Evolutionary conservation across 306 rosid genomes (phyloP), one percentile per base, ranked within the genome.

Genomic region (Pyrus communis): DNA sequence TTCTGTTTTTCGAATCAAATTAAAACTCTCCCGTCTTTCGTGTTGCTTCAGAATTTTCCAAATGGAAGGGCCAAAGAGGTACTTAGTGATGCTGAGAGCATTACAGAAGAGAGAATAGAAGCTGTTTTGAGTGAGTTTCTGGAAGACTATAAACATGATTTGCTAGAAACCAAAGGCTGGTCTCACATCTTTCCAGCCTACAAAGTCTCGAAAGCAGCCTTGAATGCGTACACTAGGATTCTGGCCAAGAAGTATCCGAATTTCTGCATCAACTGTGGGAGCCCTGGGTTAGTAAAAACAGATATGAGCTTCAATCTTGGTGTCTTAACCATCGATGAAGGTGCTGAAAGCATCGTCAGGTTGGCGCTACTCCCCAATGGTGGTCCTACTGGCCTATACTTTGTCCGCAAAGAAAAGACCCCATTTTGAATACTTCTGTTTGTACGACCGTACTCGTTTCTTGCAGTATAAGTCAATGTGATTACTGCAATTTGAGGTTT

Each of bases 361-460:
- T 72, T 86, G 76, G 90, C 87, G 1, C 42, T 84, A 79, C 66
- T 82, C 12, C 85, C 82, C 0, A 43, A 77, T 40, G 46, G 69
- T 40, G 77, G 73, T 62, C 89, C 86, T 38, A 83, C 90, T 28
- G 88, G 93, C 66, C 86, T 68, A 77, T 81, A 43, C 64, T 84
- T 82, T n/a, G 33, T 49, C 59, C 4, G 69, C 22, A 49, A 18
- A 57, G 81, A 85, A 79, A 80, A 76, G 27, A 38, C 62, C 5
- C 59, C 89, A 43, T 81, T 49, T 49, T 49, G 19, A 49, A 33
- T 30, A 14, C 17, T 49, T 15, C 19, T 14, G 54, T 49, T 15
- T 58, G 27, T 58, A 35, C 40, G 1, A 35, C 40, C 40, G 40
- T 35, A 35, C 40, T 35, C 40, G 7, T 35, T 35, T 7, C 40